Conservation (phyloP, 768 basidiomycete genomes). For the Steccherinum ochraceum region DNA sequence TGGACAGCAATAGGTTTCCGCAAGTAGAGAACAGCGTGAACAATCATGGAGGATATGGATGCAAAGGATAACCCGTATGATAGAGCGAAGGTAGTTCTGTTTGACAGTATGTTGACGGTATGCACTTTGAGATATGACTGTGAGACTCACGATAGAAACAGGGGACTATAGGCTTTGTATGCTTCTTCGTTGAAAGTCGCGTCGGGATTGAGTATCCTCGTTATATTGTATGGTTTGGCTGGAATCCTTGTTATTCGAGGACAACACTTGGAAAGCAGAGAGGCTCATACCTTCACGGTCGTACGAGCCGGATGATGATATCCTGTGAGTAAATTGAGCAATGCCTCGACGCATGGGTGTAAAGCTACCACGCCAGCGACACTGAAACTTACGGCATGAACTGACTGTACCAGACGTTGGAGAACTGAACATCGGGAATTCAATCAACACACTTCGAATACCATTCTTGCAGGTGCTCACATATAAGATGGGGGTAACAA, state of each 20-base stretch:
- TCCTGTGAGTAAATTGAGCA: conserved; percentile 18
- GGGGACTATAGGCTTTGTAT: conserved; percentile 38
- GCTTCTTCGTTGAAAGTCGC: conserved; percentile 28
- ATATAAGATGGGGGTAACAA: conserved; percentile 31
- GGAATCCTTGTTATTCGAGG: conserved; percentile 3
- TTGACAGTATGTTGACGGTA: background rate
- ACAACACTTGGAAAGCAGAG: background rate
- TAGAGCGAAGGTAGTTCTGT: conserved; percentile 30
- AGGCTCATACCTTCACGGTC: conserved; percentile 30
- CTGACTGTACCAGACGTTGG: conserved; percentile 51
- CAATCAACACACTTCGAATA: too few relatives aligned
- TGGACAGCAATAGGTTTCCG: conserved; percentile 35
- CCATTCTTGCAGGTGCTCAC: too few relatives aligned
- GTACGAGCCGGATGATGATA: conserved; percentile 25
- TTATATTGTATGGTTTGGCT: conserved; percentile 38
- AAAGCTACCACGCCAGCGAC: background rate
- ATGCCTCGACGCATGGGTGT: conserved; percentile 6
- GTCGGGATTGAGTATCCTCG: conserved; percentile 30
- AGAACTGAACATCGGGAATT: conserved; percentile 3
- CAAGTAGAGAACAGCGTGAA: conserved; percentile 38
- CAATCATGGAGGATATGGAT: conserved; percentile 39
- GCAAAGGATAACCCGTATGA: conserved; percentile 39
- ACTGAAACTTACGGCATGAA: conserved; percentile 44
- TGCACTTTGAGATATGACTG: too few relatives aligned
- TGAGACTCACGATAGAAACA: conserved; percentile 34